Evolutionary conservation across 192 early-diverging fungal genomes (phyloP).

Genomic region (Backusella morwellensis): DNA sequence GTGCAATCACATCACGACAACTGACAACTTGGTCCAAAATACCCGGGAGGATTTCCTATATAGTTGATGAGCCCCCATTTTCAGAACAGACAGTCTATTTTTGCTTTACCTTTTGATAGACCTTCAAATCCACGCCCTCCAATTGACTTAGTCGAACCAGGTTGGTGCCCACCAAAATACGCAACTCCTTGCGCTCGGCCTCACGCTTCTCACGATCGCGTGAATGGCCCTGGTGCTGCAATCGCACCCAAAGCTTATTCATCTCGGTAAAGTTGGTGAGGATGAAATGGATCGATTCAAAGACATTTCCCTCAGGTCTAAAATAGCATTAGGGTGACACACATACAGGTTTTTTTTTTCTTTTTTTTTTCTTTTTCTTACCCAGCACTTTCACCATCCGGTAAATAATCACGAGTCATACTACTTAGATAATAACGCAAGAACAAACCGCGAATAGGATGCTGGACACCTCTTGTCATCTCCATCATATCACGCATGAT

Average conservation of each 20-base stretch:
- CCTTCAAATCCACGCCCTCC: conserved; percentile 78
- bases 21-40: conserved; percentile 95
- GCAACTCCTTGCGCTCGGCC: conserved; percentile 91
- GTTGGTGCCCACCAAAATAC: conserved; percentile 94
- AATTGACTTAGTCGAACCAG: conserved; percentile 94
- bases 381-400: conserved; percentile 64
- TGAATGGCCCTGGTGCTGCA: conserved; percentile 95
- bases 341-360: no score
- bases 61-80: no score
- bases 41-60: conserved; percentile 78
- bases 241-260: conserved; percentile 99
- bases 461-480: conserved; percentile 99
- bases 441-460: conserved; percentile 97
- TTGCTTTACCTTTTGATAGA: conserved; percentile 68
- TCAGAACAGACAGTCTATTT: background rate
- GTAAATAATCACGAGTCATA: conserved; percentile 95
- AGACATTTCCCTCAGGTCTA: conserved; percentile 80
- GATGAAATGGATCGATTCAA: conserved; percentile 95
- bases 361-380: conserved; percentile 14
- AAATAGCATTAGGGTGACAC: background rate
- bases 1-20: conserved; percentile 98
- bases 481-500: conserved; percentile 99
- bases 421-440: conserved; percentile 92
- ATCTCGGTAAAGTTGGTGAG: conserved; percentile 98
- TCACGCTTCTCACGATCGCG: conserved; percentile 94